Evolutionary conservation across 140 eudicot genomes (phyloP).

Genomic region (Senecio squalidus): DNA sequence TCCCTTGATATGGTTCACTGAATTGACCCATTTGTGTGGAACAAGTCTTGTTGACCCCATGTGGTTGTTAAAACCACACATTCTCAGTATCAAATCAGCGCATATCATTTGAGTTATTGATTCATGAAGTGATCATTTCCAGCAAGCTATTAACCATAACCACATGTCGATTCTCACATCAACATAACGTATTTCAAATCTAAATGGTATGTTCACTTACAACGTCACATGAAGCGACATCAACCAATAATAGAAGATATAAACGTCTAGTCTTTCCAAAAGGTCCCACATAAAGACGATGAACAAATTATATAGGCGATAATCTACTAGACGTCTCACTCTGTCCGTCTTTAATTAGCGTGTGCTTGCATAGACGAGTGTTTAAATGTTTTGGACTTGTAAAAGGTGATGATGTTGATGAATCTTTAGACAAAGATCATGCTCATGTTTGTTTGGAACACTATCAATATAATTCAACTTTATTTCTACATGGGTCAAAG

Average conservation of each 20-base stretch:
- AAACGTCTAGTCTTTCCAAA: conserved; percentile 11
- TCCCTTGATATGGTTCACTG: no score
- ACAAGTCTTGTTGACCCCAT: background rate
- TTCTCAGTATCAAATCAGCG: conserved; percentile 3
- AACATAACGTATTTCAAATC: background rate
- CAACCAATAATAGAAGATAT: background rate
- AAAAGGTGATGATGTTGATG: conserved; percentile 27
- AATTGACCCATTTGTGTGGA: no score
- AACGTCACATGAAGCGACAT: conserved; percentile 13
- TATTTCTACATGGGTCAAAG: conserved; percentile 16
- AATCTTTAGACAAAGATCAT: conserved; percentile 26
- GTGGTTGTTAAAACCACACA: conserved; percentile 6
- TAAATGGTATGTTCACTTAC: background rate
- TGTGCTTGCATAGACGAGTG: conserved; percentile 11
- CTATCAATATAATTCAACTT: conserved; percentile 10
- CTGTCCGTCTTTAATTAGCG: background rate
- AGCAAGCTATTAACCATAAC: conserved; percentile 11
- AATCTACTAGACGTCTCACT: background rate
- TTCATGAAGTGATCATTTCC: background rate
- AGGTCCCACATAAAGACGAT: background rate
- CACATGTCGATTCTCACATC: background rate
- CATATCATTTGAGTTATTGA: background rate
- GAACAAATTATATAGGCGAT: background rate
- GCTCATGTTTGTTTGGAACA: conserved; percentile 25
- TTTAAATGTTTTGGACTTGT: background rate